Evolutionary conservation across 805 yeast genomes (phyloP).

Genomic region (Starmera caribaea): DNA sequence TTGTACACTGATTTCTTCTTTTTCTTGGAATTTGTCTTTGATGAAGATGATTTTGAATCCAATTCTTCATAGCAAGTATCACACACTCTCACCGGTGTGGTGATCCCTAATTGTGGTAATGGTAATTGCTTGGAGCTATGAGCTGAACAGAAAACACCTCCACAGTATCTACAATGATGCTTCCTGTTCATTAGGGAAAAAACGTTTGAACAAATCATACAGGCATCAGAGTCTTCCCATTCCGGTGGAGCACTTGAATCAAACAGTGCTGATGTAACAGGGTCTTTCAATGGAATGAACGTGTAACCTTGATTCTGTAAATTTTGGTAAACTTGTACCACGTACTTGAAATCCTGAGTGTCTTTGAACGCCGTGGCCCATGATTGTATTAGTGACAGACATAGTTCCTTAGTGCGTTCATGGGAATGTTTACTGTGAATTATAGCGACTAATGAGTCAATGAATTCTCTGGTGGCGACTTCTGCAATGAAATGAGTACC

Average conservation of each 20-base stretch:
- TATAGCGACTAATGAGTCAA: conserved; percentile 57
- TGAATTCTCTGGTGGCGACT: conserved; percentile 73
- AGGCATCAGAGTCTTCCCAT: conserved; percentile 92
- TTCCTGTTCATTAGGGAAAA: conserved; percentile 81
- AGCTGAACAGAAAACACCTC: conserved; percentile 82
- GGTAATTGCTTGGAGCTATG: conserved; percentile 72
- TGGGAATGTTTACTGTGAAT: conserved; percentile 31
- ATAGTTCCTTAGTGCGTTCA: conserved; percentile 45
- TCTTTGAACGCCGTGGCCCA: conserved; percentile 71
- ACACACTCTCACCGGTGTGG: conserved; percentile 87
- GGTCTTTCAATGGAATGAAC: conserved; percentile 44
- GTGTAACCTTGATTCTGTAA: conserved; percentile 52
- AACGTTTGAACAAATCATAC: conserved; percentile 83
- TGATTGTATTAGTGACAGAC: conserved; percentile 58
- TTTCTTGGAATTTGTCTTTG: conserved; percentile 12
- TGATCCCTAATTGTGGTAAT: conserved; percentile 76
- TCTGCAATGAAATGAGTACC: conserved; percentile 79
- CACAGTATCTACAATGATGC: conserved; percentile 96
- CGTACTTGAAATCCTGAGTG: conserved; percentile 56
- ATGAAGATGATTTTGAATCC: conserved; percentile 25
- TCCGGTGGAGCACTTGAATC: conserved; percentile 94
- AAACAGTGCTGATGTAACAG: conserved; percentile 42
- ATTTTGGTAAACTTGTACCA: conserved; percentile 49
- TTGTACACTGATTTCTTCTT: conserved; percentile 15
- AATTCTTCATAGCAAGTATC: conserved; percentile 75